Percentiles rank a stretch among this genome's conserved stretches.
Conservation (phyloP, 2,329 filamentous ascomycete genomes). For the Claviceps monticola region DNA sequence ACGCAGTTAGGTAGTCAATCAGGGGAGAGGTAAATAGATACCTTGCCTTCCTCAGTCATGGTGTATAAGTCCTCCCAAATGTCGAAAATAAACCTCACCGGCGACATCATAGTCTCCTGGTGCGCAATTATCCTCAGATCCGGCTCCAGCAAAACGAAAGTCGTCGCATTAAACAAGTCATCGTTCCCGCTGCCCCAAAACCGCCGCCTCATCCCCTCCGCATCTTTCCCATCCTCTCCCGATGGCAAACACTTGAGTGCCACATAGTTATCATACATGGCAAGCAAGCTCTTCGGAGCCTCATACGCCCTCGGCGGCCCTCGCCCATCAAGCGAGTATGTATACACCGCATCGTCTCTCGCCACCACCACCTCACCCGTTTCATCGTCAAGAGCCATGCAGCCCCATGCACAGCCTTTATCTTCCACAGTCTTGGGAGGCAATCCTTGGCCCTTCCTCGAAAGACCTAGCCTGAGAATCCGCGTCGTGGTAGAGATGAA, state of each 20-base stretch:
- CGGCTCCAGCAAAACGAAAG: constrained; percentile 82
- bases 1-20: neutral
- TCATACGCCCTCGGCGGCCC: constrained; percentile 87
- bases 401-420: constrained; percentile 79
- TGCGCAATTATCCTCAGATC: constrained; percentile 83
- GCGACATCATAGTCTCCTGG: constrained; percentile 69
- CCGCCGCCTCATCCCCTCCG: constrained; percentile 50
- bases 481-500: constrained; percentile 86
- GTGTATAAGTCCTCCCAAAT: constrained; percentile 89
- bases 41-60: constrained; percentile 85
- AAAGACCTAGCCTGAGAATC: constrained; percentile 75
- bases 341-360: constrained; percentile 89
- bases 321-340: constrained; percentile 73
- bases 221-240: constrained; percentile 35
- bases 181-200: constrained; percentile 60
- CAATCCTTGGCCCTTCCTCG: constrained; percentile 78
- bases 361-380: constrained; percentile 83
- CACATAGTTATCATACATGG: constrained; percentile 73
- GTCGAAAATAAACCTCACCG: constrained; percentile 65
- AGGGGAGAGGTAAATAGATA: constrained; percentile 19
- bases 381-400: constrained; percentile 74
- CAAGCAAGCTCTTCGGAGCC: constrained; percentile 70
- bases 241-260: constrained; percentile 68
- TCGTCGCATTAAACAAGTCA: constrained; percentile 72
- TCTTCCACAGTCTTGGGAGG: constrained; percentile 83